Conservation (phyloP, 2,329 filamentous ascomycete species). For the Talaromyces amestolkiae region DNA sequence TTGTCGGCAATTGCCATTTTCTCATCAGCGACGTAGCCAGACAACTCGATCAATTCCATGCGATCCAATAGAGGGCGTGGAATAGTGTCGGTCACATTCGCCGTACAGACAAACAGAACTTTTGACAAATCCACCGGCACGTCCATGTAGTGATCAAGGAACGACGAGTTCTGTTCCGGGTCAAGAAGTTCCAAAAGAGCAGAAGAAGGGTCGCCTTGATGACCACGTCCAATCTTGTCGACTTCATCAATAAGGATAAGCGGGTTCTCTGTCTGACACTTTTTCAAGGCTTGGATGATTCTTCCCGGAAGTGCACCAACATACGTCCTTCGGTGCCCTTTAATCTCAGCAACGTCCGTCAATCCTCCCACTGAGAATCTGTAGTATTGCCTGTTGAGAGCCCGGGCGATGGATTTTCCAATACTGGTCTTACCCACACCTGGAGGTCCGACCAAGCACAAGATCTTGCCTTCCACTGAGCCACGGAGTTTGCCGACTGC, state of each 20-base stretch:
- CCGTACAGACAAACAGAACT: slow-evolving; percentile 96
- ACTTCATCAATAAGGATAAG: slow-evolving; percentile 95
- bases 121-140: slow-evolving; percentile 96
- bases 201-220: slow-evolving; percentile 94
- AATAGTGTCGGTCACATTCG: slow-evolving; percentile 98
- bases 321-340: slow-evolving; percentile 93
- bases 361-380: slow-evolving; percentile 96
- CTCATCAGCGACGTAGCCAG: slow-evolving; percentile 94
- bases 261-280: slow-evolving; percentile 97
- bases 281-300: slow-evolving; percentile 97
- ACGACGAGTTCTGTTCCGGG: slow-evolving; percentile 94
- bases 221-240: slow-evolving; percentile 95
- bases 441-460: slow-evolving; percentile 95
- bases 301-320: slow-evolving; percentile 92
- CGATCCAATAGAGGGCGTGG: slow-evolving; percentile 88
- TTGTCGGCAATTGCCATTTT: slow-evolving; percentile 97
- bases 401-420: slow-evolving; percentile 93
- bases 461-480: slow-evolving; percentile 95
- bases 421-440: slow-evolving; percentile 99
- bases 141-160: slow-evolving; percentile 98
- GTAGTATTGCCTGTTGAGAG: slow-evolving; percentile 94
- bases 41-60: slow-evolving; percentile 96
- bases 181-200: slow-evolving; percentile 91
- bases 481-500: slow-evolving; percentile 95
- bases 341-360: slow-evolving; percentile 97